phyloP scores from a whole-genome alignment of 2,329 filamentous ascomycete genomes.

The Stylonectria norvegica region DNA sequence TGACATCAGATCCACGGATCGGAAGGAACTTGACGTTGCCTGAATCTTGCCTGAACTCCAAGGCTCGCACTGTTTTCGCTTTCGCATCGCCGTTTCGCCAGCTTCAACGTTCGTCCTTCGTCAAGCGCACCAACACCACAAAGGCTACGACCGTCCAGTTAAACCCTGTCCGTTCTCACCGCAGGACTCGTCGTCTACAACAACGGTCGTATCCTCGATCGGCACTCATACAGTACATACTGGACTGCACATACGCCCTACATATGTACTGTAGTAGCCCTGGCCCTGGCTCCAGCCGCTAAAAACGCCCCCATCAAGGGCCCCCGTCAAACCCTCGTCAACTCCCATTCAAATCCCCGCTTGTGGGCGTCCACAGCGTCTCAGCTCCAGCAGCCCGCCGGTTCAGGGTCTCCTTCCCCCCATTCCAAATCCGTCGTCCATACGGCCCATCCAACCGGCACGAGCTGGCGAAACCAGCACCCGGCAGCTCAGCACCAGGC shows the following conservation, averaged over 20 bases:
- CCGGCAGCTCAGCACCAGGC: no score
- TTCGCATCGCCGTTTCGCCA: no score
- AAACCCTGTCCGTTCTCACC: not conserved
- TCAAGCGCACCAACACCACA: no score
- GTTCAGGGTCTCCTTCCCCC: not conserved
- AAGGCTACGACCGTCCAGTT: no score
- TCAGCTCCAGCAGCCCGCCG: not conserved
- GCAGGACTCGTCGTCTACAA: not conserved
- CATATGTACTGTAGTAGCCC: not conserved
- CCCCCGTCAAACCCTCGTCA: not conserved
- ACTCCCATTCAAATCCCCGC: not conserved
- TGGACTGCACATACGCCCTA: not conserved
- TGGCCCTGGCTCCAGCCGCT: not conserved
- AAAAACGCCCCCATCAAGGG: no score
- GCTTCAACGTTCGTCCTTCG: no score
- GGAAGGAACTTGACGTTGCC: no score
- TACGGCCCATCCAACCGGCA: no score
- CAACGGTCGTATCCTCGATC: not conserved
- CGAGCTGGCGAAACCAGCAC: no score
- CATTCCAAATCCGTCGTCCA: not conserved
- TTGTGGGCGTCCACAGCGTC: not conserved
- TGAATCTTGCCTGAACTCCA: no score
- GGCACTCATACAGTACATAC: not conserved
- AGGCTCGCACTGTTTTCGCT: no score
- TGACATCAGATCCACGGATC: no score